phyloP scores from a whole-genome alignment of 1,284 basidiomycete genomes.

The Trichosporon ovoides region DNA sequence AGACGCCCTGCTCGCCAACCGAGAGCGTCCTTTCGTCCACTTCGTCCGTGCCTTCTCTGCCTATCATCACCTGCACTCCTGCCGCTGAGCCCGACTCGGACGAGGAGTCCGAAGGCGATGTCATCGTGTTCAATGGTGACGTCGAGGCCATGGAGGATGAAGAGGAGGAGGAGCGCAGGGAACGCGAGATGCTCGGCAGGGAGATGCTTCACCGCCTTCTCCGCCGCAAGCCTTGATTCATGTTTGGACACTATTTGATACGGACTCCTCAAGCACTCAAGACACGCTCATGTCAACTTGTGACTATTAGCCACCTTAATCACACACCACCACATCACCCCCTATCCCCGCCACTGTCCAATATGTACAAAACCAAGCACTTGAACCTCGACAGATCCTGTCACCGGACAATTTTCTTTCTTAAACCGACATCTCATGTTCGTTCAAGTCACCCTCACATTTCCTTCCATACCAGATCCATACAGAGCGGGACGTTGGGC shows the following conservation, averaged over 20 bases:
- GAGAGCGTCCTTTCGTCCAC: conserved; percentile 26
- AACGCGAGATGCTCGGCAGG: conserved; percentile 32
- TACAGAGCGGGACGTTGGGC: conserved; percentile 1
- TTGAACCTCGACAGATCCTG: background rate
- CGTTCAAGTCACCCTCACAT: conserved; percentile 5
- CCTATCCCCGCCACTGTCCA: background rate
- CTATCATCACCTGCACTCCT: conserved; percentile 46
- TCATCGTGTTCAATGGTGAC: conserved; percentile 23
- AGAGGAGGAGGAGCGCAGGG: conserved; percentile 28
- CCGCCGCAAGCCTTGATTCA: conserved; percentile 9
- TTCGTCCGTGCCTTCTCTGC: conserved; percentile 32
- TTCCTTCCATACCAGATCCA: conserved; percentile 6
- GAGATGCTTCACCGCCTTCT: conserved; percentile 17
- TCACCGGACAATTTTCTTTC: background rate
- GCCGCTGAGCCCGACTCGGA: conserved; percentile 43
- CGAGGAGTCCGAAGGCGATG: conserved; percentile 30
- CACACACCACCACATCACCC: background rate
- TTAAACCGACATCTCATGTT: background rate
- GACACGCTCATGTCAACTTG: background rate
- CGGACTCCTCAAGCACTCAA: background rate
- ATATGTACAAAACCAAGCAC: conserved; percentile 1
- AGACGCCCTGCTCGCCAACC: conserved; percentile 28
- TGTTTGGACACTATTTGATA: background rate
- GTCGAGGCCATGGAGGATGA: conserved; percentile 21
- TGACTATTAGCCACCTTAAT: background rate